Conservation (phyloP, 495 filamentous ascomycete species). For the Beverwykella pulmonaria region DNA sequence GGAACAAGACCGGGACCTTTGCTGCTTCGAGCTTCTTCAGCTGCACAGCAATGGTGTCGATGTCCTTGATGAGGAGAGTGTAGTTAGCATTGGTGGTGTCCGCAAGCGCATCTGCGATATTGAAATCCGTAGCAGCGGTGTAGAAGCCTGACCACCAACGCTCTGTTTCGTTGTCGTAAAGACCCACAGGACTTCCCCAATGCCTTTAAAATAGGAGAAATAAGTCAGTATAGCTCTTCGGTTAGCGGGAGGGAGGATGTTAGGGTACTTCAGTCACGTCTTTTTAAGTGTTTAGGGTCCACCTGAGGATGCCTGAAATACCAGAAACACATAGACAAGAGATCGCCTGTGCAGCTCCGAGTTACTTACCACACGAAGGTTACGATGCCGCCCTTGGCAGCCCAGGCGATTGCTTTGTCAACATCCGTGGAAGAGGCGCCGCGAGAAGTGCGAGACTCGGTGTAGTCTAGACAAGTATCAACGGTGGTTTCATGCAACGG, state of each 20-base stretch:
- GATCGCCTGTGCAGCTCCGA: too few relatives aligned
- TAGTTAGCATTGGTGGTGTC: constrained; percentile 50
- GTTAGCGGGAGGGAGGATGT: too few relatives aligned
- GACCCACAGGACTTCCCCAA: constrained; percentile 48
- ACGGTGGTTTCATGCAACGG: too few relatives aligned
- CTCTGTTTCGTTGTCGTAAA: constrained; percentile 48
- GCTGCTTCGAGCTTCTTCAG: constrained; percentile 48
- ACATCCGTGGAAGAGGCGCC: constrained; percentile 47
- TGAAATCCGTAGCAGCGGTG: constrained; percentile 51
- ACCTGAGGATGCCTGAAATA: too few relatives aligned
- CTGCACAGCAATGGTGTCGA: constrained; percentile 55
- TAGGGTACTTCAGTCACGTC: too few relatives aligned
- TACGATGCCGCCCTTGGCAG: constrained; percentile 50
- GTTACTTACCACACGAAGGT: constrained; percentile 53
- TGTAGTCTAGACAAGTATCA: constrained; percentile 41
- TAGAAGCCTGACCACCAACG: constrained; percentile 56
- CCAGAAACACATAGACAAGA: too few relatives aligned
- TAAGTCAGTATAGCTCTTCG: too few relatives aligned
- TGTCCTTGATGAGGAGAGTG: constrained; percentile 52
- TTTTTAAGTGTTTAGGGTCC: too few relatives aligned
- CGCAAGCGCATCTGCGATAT: constrained; percentile 47
- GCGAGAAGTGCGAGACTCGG: constrained; percentile 49
- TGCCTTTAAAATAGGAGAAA: too few relatives aligned
- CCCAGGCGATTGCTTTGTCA: constrained; percentile 52
- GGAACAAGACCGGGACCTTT: constrained; percentile 50